phyloP scores from a whole-genome alignment of 441 rosid genomes.

The Adansonia gregorii region DNA sequence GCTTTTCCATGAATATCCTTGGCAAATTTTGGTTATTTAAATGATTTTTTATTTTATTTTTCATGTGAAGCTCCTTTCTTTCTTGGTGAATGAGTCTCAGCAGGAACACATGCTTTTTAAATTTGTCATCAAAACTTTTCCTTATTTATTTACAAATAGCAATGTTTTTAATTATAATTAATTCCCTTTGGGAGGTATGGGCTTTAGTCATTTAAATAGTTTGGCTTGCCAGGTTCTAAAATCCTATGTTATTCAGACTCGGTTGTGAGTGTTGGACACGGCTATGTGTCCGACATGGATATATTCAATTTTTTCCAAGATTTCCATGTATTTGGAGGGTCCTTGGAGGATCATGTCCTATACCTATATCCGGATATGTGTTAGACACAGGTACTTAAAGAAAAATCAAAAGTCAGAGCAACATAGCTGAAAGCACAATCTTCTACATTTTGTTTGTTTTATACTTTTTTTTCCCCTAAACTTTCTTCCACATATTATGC shows the following conservation, averaged over 20 bases:
- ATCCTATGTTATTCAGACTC: too few relatives aligned
- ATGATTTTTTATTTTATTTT: neutral
- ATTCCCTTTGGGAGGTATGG: neutral
- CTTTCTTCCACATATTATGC: conserved; percentile 13
- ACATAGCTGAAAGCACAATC: neutral
- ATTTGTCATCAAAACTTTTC: neutral
- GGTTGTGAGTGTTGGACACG: too few relatives aligned
- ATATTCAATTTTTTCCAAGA: too few relatives aligned
- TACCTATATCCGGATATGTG: too few relatives aligned
- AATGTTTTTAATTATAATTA: neutral
- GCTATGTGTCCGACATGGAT: too few relatives aligned
- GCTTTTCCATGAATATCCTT: neutral
- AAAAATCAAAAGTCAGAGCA: too few relatives aligned
- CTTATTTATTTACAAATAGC: neutral
- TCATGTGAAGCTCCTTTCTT: neutral
- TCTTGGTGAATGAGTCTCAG: neutral
- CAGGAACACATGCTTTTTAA: conserved; percentile 1
- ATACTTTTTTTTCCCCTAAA: conserved; percentile 12
- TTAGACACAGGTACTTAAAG: too few relatives aligned
- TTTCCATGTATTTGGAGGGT: too few relatives aligned
- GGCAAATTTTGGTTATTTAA: neutral
- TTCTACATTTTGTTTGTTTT: neutral
- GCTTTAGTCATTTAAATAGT: neutral
- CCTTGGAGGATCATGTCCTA: too few relatives aligned
- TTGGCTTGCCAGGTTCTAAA: neutral